Conservation (phyloP, 352 stramenopile genomes). For the Albugo laibachii region DNA sequence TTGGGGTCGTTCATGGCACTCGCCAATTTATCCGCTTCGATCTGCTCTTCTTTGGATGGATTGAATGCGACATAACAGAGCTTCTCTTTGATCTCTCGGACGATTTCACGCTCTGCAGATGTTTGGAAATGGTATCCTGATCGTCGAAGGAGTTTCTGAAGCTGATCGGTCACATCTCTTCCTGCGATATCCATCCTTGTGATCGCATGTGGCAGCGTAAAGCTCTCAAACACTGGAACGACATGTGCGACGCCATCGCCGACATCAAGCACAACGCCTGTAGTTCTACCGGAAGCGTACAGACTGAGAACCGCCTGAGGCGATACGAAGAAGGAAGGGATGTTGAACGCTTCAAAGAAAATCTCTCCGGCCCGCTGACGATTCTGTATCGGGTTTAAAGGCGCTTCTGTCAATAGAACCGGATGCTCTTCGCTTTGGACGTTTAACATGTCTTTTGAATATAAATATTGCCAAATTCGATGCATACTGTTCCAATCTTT, state of each 20-base stretch:
- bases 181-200: slow-evolving; percentile 63
- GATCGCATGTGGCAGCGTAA: slow-evolving; percentile 65
- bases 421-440: slow-evolving; percentile 71
- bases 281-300: slow-evolving; percentile 76
- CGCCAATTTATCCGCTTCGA: slow-evolving; percentile 44
- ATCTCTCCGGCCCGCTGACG: slow-evolving; percentile 58
- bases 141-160: slow-evolving; percentile 55
- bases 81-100: slow-evolving; percentile 80
- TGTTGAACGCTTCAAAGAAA: slow-evolving; percentile 78
- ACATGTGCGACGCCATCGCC: slow-evolving; percentile 74
- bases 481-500: slow-evolving; percentile 77
- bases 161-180: slow-evolving; percentile 60
- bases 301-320: slow-evolving; percentile 74
- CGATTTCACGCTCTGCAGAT: slow-evolving; percentile 73
- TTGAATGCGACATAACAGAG: slow-evolving; percentile 76
- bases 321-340: slow-evolving; percentile 70
- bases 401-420: slow-evolving; percentile 68
- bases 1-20: slow-evolving; percentile 17
- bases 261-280: slow-evolving; percentile 75
- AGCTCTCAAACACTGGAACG: slow-evolving; percentile 73
- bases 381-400: slow-evolving; percentile 56
- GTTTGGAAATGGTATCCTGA: slow-evolving; percentile 78
- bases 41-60: slow-evolving; percentile 58
- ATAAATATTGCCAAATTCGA: slow-evolving; percentile 78
- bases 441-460: slow-evolving; percentile 78